Percentiles rank a stretch among this genome's conserved stretches.
Evolutionary conservation across 2,329 filamentous ascomycete species (phyloP).

Genomic region (Cercospora sp.): DNA sequence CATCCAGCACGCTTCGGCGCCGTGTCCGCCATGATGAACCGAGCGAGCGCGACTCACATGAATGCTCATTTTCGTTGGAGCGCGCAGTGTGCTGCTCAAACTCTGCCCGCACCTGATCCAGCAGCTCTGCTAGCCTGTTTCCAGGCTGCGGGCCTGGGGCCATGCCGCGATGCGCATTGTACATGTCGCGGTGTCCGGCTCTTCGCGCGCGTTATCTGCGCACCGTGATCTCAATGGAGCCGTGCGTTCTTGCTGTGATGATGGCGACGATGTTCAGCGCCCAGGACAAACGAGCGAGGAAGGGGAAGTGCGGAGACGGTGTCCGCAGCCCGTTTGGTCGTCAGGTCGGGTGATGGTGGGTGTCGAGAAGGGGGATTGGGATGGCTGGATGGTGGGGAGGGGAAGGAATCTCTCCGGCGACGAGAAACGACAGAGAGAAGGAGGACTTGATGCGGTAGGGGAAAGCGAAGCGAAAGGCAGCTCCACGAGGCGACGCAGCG

Average conservation of each 20-base stretch:
- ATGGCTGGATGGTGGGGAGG: neutral
- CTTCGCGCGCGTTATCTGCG: slow-evolving; percentile 11
- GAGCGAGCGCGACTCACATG: slow-evolving; percentile 66
- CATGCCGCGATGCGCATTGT: slow-evolving; percentile 82
- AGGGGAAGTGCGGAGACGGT: neutral
- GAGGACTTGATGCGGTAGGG: neutral
- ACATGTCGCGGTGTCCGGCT: slow-evolving; percentile 58
- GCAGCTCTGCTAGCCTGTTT: slow-evolving; percentile 80
- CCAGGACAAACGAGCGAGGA: neutral
- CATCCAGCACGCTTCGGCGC: neutral
- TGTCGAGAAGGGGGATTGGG: neutral
- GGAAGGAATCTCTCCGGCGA: neutral
- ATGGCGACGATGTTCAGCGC: neutral
- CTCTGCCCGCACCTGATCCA: slow-evolving; percentile 86
- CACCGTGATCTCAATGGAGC: neutral
- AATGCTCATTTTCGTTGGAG: slow-evolving; percentile 85
- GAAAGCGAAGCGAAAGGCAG: neutral
- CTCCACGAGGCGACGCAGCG: neutral
- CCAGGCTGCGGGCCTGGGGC: slow-evolving; percentile 63
- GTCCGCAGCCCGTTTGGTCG: neutral
- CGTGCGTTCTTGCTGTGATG: slow-evolving; percentile 6
- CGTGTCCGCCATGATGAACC: neutral
- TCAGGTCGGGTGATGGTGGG: neutral
- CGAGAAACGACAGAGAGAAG: neutral
- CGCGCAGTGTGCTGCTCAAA: slow-evolving; percentile 75